Evolutionary conservation across 495 filamentous ascomycete species (phyloP).

Genomic region (Aspergillus heteromorphus): DNA sequence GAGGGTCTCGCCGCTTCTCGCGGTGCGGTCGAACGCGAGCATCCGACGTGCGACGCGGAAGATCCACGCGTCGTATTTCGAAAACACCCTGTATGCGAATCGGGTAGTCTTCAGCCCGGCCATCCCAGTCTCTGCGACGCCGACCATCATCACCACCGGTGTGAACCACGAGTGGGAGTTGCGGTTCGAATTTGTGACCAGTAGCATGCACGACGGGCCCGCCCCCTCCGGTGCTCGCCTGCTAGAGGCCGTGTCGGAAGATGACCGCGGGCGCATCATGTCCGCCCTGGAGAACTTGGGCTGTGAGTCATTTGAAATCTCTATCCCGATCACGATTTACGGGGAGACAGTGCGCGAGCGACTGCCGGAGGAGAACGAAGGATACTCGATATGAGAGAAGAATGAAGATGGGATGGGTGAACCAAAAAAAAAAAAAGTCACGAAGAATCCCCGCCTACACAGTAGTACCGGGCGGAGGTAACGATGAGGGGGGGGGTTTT

Average conservation of each 20-base stretch:
- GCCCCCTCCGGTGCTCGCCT: constrained; percentile 36
- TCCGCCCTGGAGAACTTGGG: constrained; percentile 69
- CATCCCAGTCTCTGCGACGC: constrained; percentile 75
- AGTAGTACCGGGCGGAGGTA: too few relatives aligned
- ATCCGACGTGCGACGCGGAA: constrained; percentile 80
- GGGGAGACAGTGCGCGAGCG: constrained; percentile 55
- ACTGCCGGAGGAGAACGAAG: constrained; percentile 41
- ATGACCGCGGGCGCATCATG: constrained; percentile 67
- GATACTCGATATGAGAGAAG: constrained; percentile 36
- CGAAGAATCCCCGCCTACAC: too few relatives aligned
- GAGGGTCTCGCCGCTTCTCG: constrained; percentile 68
- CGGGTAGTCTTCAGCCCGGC: constrained; percentile 74
- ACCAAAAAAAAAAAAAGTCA: too few relatives aligned
- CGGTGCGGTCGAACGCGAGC: constrained; percentile 76
- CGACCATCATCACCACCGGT: constrained; percentile 83
- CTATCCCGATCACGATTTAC: constrained; percentile 77
- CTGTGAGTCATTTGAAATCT: constrained; percentile 87
- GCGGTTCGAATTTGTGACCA: constrained; percentile 81
- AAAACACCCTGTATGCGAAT: constrained; percentile 73
- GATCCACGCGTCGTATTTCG: constrained; percentile 67
- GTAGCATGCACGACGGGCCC: constrained; percentile 31
- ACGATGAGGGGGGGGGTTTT: not conserved
- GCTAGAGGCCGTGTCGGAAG: constrained; percentile 54
- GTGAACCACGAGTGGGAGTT: constrained; percentile 83
- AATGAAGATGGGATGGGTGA: not conserved